Evolutionary conservation across 768 basidiomycete genomes (phyloP).

Genomic region (Kondoa subrosea): DNA sequence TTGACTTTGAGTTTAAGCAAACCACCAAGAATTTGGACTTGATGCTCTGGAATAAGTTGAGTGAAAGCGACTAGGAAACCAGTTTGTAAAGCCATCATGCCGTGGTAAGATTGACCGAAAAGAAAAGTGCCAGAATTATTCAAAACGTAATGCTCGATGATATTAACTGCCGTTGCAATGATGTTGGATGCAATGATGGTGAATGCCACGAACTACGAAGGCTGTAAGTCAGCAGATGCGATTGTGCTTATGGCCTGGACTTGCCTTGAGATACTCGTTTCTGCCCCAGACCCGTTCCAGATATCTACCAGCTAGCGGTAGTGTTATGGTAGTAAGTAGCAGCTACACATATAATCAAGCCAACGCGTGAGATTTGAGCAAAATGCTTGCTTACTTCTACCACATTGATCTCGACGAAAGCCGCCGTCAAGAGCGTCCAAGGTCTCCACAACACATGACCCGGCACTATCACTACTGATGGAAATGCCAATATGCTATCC

Average conservation of each 20-base stretch:
- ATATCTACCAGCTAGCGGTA: slow-evolving; percentile 72
- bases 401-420: slow-evolving; percentile 64
- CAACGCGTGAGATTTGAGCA: background rate
- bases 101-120: slow-evolving; percentile 66
- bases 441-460: slow-evolving; percentile 35
- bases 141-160: slow-evolving; percentile 45
- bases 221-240: background rate
- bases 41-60: slow-evolving; percentile 93
- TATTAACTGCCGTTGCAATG: slow-evolving; percentile 72
- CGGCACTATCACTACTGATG: slow-evolving; percentile 26
- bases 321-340: slow-evolving; percentile 51
- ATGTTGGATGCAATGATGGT: slow-evolving; percentile 66
- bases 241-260: background rate
- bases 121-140: slow-evolving; percentile 21
- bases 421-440: slow-evolving; percentile 84
- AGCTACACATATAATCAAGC: slow-evolving; percentile 41
- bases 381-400: slow-evolving; percentile 58
- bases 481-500: slow-evolving; percentile 22
- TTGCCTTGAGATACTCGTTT: slow-evolving; percentile 22
- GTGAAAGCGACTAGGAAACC: slow-evolving; percentile 88
- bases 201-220: slow-evolving; percentile 44
- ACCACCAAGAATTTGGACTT: slow-evolving; percentile 71
- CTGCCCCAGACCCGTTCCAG: slow-evolving; percentile 84
- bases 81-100: slow-evolving; percentile 78
- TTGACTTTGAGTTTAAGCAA: slow-evolving; percentile 74